Conservation (phyloP, 2,329 filamentous ascomycete species). For the Fusarium caatingaense region DNA sequence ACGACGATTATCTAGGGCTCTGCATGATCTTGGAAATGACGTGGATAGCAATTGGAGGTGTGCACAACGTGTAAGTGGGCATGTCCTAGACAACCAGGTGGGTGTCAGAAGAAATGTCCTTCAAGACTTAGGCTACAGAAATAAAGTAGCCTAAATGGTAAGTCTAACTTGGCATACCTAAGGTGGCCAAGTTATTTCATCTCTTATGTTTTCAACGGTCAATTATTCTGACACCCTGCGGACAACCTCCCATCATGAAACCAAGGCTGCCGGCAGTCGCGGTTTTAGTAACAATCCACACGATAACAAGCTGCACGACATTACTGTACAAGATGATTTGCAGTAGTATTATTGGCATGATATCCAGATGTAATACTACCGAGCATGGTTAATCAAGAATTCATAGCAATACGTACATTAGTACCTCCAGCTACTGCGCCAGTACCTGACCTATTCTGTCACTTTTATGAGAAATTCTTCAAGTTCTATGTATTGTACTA, state of each 20-base stretch:
- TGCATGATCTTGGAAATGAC: constrained; percentile 34
- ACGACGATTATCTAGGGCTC: constrained; percentile 23
- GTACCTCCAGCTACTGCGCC: too few species aligned
- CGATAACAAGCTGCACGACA: not conserved
- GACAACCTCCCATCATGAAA: constrained; percentile 9
- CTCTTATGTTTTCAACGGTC: too few species aligned
- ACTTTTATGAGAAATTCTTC: not conserved
- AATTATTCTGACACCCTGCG: too few species aligned
- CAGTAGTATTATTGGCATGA: constrained; percentile 2
- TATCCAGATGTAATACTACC: not conserved
- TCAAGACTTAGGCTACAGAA: too few species aligned
- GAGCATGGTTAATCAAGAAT: not conserved
- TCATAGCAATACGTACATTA: not conserved
- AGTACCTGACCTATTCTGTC: not conserved
- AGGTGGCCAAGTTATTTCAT: too few species aligned
- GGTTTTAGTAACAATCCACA: not conserved
- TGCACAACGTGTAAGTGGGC: constrained; percentile 23
- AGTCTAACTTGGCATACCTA: too few species aligned
- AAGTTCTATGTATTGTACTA: not conserved
- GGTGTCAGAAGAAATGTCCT: too few species aligned
- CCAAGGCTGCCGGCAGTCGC: constrained; percentile 18
- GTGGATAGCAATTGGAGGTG: constrained; percentile 27
- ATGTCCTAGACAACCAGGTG: not conserved
- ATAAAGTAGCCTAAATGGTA: too few species aligned
- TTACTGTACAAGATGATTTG: not conserved